phyloP scores from a whole-genome alignment of 2,329 filamentous ascomycete genomes.

The Fusarium guadeloupense region DNA sequence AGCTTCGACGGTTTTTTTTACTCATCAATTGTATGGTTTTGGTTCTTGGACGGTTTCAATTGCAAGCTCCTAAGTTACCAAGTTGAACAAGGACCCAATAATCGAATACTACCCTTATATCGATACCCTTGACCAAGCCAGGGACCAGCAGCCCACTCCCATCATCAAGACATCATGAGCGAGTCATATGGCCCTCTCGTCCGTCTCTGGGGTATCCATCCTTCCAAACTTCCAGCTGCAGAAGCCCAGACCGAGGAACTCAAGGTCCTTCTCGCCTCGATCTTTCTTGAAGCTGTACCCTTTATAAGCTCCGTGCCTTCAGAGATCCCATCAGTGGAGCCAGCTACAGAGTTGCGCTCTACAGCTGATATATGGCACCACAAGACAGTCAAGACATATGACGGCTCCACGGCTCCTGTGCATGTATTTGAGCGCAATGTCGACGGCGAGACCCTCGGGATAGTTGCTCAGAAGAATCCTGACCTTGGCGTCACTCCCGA shows the following conservation, averaged over 20 bases:
- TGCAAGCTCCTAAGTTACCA: neutral
- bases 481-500: conserved; percentile 35
- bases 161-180: conserved; percentile 22
- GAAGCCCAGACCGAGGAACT: conserved; percentile 55
- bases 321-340: conserved; percentile 25
- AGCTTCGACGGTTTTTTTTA: neutral
- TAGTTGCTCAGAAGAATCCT: conserved; percentile 48
- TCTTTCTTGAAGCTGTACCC: conserved; percentile 66
- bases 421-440: conserved; percentile 64
- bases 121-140: neutral
- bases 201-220: conserved; percentile 62
- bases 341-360: conserved; percentile 33
- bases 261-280: conserved; percentile 58
- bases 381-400: conserved; percentile 59
- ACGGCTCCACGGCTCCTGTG: conserved; percentile 61
- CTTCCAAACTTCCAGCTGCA: conserved; percentile 57
- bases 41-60: neutral
- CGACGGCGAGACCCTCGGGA: conserved; percentile 53
- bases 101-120: conserved; percentile 1
- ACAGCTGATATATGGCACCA: conserved; percentile 56
- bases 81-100: neutral
- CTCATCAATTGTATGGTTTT: neutral
- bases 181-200: conserved; percentile 57
- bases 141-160: conserved; percentile 1
- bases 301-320: conserved; percentile 67